A percentile compares a stretch with the other conserved stretches of the same genome.
These are phyloP conservation scores for Cercospora sp. DNA, from an alignment of 2,329 filamentous ascomycete genomes.

Conservation along the genomic window DNA sequence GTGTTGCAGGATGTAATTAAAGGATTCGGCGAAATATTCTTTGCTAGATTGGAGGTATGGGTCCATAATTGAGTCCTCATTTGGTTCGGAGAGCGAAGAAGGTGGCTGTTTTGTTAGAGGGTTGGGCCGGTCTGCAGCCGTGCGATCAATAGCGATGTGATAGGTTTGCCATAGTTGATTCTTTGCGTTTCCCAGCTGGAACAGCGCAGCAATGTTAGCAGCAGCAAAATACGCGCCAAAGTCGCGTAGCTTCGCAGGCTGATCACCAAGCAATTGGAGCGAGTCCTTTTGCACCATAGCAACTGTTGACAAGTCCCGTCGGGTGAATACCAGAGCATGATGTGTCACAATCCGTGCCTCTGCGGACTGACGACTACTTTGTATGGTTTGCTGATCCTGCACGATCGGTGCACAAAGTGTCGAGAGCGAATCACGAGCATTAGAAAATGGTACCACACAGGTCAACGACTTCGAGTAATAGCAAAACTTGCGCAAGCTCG, in stretches of 20 bases:
- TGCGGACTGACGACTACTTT: constrained; percentile 44
- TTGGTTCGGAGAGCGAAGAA: neutral
- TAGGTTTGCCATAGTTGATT: constrained; percentile 50
- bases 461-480: constrained; percentile 72
- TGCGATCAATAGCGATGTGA: constrained; percentile 25
- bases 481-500: constrained; percentile 70
- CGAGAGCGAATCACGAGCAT: constrained; percentile 68
- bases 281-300: constrained; percentile 53
- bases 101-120: neutral
- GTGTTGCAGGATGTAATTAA: constrained; percentile 44
- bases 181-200: constrained; percentile 55
- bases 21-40: constrained; percentile 22
- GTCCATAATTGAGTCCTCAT: neutral
- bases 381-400: constrained; percentile 39
- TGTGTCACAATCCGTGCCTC: constrained; percentile 64
- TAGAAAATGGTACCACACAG: constrained; percentile 65
- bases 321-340: constrained; percentile 65
- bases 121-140: neutral
- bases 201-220: constrained; percentile 55
- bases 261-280: constrained; percentile 54
- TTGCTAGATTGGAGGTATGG: constrained; percentile 10
- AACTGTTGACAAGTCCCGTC: constrained; percentile 52
- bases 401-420: constrained; percentile 62
- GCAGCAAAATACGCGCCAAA: constrained; percentile 60
- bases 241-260: constrained; percentile 50